Evolutionary conservation across 2,329 filamentous ascomycete genomes (phyloP).

Genomic region (Colletotrichum endophyticum): DNA sequence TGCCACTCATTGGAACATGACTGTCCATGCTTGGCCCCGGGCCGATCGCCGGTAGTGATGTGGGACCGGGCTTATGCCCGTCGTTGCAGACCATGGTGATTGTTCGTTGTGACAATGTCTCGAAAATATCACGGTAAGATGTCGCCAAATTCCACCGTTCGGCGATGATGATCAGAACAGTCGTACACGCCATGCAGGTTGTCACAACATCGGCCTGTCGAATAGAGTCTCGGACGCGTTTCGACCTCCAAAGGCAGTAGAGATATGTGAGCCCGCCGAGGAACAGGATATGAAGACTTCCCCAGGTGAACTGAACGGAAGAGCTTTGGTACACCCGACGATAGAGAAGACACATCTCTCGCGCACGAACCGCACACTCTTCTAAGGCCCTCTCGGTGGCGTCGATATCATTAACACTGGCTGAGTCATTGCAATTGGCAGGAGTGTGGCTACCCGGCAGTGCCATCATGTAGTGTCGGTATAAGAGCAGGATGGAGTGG

Average conservation of each 20-base stretch:
- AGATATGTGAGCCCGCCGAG: constrained; percentile 38
- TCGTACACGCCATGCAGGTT: constrained; percentile 39
- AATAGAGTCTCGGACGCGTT: neutral
- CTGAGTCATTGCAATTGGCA: neutral
- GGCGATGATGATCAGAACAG: constrained; percentile 37
- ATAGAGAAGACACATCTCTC: constrained; percentile 38
- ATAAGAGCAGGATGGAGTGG: constrained; percentile 42
- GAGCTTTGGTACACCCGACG: constrained; percentile 33
- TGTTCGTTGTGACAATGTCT: constrained; percentile 30
- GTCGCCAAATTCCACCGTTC: constrained; percentile 36
- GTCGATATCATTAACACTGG: neutral
- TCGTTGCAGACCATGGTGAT: constrained; percentile 29
- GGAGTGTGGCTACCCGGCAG: neutral
- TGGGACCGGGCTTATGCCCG: neutral
- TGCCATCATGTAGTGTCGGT: constrained; percentile 31
- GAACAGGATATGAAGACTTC: constrained; percentile 38
- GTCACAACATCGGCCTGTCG: constrained; percentile 26
- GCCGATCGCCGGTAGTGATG: neutral
- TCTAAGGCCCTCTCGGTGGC: constrained; percentile 1
- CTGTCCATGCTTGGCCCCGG: neutral
- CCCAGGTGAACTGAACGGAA: constrained; percentile 31
- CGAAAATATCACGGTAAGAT: constrained; percentile 37
- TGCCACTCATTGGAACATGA: neutral
- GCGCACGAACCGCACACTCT: constrained; percentile 19
- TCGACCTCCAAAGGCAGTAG: constrained; percentile 22